Conservation (phyloP, 177 flowering plant genomes). For the Tripterygium wilfordii region DNA sequence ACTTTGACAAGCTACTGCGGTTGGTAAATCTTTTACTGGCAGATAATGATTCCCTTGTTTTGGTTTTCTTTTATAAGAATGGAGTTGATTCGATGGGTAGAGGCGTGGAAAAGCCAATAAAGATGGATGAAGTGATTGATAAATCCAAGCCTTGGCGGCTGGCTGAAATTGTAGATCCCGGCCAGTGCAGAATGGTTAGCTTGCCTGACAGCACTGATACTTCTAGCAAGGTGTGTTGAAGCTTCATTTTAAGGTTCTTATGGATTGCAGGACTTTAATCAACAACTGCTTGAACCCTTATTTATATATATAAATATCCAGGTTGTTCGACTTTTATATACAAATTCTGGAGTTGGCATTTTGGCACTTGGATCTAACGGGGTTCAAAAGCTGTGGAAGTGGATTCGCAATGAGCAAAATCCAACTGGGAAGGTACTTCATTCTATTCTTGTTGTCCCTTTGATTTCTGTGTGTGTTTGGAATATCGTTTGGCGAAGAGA, state of each 20-base stretch:
- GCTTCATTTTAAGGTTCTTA: too few relatives aligned
- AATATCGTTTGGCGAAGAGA: background rate
- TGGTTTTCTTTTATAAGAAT: conserved; percentile 37
- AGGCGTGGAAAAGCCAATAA: conserved; percentile 56
- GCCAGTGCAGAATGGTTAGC: conserved; percentile 59
- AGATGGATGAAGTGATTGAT: conserved; percentile 55
- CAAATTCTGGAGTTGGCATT: conserved; percentile 67
- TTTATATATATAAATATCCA: too few relatives aligned
- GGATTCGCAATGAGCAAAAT: conserved; percentile 67
- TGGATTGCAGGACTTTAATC: too few relatives aligned
- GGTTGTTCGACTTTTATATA: conserved; percentile 76
- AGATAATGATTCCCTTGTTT: background rate
- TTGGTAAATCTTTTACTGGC: conserved; percentile 5
- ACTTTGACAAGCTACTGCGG: too few relatives aligned
- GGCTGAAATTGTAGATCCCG: conserved; percentile 70
- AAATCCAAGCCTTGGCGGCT: conserved; percentile 74
- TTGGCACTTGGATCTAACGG: conserved; percentile 76
- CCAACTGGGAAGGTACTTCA: conserved; percentile 66
- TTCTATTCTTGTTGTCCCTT: background rate
- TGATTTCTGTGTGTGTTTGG: background rate
- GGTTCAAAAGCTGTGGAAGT: conserved; percentile 77
- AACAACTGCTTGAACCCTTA: too few relatives aligned
- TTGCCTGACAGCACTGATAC: conserved; percentile 65
- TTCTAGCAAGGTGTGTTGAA: conserved; percentile 50
- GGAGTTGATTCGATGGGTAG: conserved; percentile 64